phyloP scores from a whole-genome alignment of 495 filamentous ascomycete genomes.

The Penicillium crystallinum region DNA sequence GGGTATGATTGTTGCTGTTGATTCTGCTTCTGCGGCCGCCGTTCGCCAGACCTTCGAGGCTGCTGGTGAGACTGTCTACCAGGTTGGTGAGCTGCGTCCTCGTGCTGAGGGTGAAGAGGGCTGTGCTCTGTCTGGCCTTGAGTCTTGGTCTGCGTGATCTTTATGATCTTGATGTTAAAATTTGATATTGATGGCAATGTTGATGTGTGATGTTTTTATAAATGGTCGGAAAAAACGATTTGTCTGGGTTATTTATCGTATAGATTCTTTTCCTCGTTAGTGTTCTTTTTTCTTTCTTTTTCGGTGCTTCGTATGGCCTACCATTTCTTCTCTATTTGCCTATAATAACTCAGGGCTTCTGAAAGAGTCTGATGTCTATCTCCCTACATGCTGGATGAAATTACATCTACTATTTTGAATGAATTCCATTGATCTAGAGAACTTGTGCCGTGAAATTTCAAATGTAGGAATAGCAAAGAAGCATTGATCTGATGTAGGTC shows the following conservation, averaged over 20 bases:
- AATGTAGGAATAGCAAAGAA: background rate
- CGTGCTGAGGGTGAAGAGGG: conserved; percentile 52
- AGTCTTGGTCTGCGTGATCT: conserved; percentile 55
- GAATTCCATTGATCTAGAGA: background rate
- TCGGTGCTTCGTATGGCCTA: conserved; percentile 11
- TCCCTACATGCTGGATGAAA: conserved; percentile 24
- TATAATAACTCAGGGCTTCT: conserved; percentile 3
- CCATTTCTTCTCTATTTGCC: too few relatives aligned
- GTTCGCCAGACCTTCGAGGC: conserved; percentile 44
- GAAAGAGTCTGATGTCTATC: conserved; percentile 15
- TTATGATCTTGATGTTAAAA: background rate
- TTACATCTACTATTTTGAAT: conserved; percentile 17
- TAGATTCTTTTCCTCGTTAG: conserved; percentile 7
- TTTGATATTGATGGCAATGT: conserved; percentile 2
- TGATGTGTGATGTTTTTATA: conserved; percentile 9
- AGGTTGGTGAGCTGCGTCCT: conserved; percentile 61
- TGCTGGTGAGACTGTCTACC: conserved; percentile 71
- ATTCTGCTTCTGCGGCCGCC: conserved; percentile 21
- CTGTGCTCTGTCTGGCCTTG: conserved; percentile 64
- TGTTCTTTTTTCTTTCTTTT: conserved; percentile 7
- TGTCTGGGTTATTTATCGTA: background rate
- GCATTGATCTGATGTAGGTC: background rate
- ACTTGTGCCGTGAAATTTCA: background rate
- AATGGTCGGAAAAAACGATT: conserved; percentile 3
- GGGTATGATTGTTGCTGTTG: conserved; percentile 85